Conservation (phyloP, 2,329 filamentous ascomycete genomes). For the Alternaria consortialis region DNA sequence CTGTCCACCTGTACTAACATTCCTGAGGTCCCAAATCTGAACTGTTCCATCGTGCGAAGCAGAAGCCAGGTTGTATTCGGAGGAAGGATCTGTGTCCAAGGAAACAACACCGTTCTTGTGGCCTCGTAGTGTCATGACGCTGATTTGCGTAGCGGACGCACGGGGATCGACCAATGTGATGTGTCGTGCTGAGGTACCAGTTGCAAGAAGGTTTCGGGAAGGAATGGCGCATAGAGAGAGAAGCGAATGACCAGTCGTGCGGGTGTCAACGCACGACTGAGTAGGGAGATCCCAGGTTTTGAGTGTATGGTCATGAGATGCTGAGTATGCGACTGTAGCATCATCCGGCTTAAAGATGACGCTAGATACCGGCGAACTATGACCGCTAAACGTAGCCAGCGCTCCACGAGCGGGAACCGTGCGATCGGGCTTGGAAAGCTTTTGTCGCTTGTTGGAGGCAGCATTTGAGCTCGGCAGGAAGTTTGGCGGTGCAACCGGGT, state of each 20-base stretch:
- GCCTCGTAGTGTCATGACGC: constrained; percentile 89
- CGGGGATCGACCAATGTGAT: constrained; percentile 94
- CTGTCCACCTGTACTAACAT: constrained; percentile 67
- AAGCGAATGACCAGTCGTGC: constrained; percentile 84
- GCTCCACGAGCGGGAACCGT: constrained; percentile 78
- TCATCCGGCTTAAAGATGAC: constrained; percentile 87
- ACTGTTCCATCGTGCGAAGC: constrained; percentile 93
- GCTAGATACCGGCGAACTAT: constrained; percentile 78
- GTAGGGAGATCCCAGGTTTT: constrained; percentile 92
- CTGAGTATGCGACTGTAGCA: constrained; percentile 87
- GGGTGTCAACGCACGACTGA: constrained; percentile 76
- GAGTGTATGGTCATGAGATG: constrained; percentile 89
- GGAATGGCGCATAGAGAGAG: constrained; percentile 80
- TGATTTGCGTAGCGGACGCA: constrained; percentile 75
- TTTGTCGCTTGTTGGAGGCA: constrained; percentile 77
- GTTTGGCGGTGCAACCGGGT: constrained; percentile 74
- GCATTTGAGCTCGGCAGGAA: constrained; percentile 73
- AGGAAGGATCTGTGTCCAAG: constrained; percentile 69
- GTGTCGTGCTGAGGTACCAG: constrained; percentile 84
- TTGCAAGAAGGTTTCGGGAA: constrained; percentile 69
- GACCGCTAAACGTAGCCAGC: constrained; percentile 74
- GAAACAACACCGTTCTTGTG: constrained; percentile 78
- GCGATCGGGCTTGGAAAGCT: constrained; percentile 67
- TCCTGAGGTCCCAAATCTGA: constrained; percentile 91
- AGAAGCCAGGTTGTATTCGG: constrained; percentile 83